Evolutionary conservation across 331 rosid species (phyloP).

Genomic region (Erythrophleum ivorense): DNA sequence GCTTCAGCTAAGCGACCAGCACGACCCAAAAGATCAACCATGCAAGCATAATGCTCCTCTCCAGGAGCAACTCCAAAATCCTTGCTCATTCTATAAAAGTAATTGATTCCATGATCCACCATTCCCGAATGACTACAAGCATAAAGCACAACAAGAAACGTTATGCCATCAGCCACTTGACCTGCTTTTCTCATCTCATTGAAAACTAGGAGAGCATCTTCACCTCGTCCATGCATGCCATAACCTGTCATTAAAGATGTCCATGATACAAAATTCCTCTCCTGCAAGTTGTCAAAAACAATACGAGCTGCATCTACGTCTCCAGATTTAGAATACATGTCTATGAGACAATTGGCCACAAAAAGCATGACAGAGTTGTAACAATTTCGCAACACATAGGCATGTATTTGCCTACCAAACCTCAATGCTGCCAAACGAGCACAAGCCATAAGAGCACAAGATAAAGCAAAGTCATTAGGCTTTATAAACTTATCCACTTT

Average conservation of each 20-base stretch:
- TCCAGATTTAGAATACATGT: slow-evolving; percentile 92
- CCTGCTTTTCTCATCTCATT: slow-evolving; percentile 60
- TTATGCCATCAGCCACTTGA: slow-evolving; percentile 67
- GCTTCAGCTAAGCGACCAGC: slow-evolving; percentile 74
- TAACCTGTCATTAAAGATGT: slow-evolving; percentile 82
- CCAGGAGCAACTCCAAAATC: slow-evolving; percentile 72
- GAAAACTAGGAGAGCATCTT: slow-evolving; percentile 74
- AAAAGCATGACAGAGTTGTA: slow-evolving; percentile 53
- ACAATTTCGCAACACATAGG: slow-evolving; percentile 62
- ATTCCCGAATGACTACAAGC: slow-evolving; percentile 93
- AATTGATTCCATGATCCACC: slow-evolving; percentile 67
- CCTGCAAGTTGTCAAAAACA: slow-evolving; percentile 65
- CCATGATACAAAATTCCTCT: slow-evolving; percentile 82
- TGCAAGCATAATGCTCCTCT: slow-evolving; percentile 87
- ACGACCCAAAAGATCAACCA: slow-evolving; percentile 93
- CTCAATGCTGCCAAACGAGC: slow-evolving; percentile 80
- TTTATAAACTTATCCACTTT: slow-evolving; percentile 14
- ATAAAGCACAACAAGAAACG: slow-evolving; percentile 79
- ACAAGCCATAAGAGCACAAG: slow-evolving; percentile 55
- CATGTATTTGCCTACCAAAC: slow-evolving; percentile 76
- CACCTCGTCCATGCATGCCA: slow-evolving; percentile 88
- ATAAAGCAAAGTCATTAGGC: slow-evolving; percentile 21
- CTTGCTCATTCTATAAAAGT: slow-evolving; percentile 66
- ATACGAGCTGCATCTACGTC: slow-evolving; percentile 71
- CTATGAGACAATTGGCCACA: slow-evolving; percentile 84